Evolutionary conservation across 257 asterid genomes (phyloP).

Genomic region (Nyctanthes arbortristis): DNA sequence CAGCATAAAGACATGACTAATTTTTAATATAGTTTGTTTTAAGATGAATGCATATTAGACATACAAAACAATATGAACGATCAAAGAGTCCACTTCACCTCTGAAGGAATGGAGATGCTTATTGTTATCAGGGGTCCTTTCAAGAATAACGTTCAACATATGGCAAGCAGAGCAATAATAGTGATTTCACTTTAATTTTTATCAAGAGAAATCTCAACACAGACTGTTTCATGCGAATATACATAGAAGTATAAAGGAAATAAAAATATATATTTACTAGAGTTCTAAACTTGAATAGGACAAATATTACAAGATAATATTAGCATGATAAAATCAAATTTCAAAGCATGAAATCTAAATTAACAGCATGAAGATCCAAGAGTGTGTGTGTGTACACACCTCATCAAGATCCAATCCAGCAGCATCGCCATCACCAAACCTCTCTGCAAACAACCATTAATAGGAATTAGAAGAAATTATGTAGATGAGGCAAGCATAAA

Average conservation of each 20-base stretch:
- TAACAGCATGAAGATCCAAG: slow-evolving; percentile 26
- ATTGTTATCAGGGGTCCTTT: slow-evolving; percentile 2
- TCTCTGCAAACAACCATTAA: slow-evolving; percentile 55
- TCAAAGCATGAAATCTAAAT: slow-evolving; percentile 1
- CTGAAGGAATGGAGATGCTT: background rate
- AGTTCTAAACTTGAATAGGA: background rate
- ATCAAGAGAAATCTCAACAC: slow-evolving; percentile 1
- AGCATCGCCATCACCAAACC: slow-evolving; percentile 96
- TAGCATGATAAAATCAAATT: slow-evolving; percentile 4
- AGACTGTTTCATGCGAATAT: slow-evolving; percentile 7
- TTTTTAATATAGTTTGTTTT: background rate
- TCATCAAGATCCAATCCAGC: slow-evolving; percentile 93
- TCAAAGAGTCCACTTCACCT: background rate
- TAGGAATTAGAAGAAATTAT: slow-evolving; percentile 19
- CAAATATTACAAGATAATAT: background rate
- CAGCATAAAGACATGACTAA: background rate
- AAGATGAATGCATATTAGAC: background rate
- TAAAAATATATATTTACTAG: background rate
- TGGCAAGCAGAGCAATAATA: slow-evolving; percentile 1
- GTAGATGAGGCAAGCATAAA: slow-evolving; percentile 9
- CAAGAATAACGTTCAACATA: slow-evolving; percentile 7
- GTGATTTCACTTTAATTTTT: background rate
- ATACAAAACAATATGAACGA: background rate
- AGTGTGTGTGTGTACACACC: no score
- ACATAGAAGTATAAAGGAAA: background rate